Base-by-base conservation (phyloP, 371 early-diverging fungal species). In the Mortierella sp. region DNA sequence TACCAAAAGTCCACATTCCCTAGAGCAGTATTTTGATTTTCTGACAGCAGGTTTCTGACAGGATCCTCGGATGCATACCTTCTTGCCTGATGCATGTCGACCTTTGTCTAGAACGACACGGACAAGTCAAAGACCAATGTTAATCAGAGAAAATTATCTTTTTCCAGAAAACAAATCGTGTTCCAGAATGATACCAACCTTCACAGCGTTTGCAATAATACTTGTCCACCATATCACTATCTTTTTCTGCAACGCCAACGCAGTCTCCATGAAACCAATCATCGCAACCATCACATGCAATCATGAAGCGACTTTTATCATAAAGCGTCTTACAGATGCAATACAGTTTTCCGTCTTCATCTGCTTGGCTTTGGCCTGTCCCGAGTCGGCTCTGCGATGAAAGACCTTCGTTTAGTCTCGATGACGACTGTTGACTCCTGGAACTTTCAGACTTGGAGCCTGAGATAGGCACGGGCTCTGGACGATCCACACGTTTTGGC, bases 221-320 rank as follows among this genome's bases (percentile, higher is more conserved):
- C 58, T 86, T 83, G 67, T 89, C 90, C 47, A 92, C 84, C 71
- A 88, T 84, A 19, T 87, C 87, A 21, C 88, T 87, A 67, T 90
- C 89, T 40, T 85, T 83, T 67, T 90, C 88, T 43, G 84, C 85
- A 47, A 91, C 89, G 1, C 87, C 87, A 13, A 91, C 87, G 55
- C 92, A 91, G 63, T 89, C 90, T 21, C 91, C 92, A 68, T 91
- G 92, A 69, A 88, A 91, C 92, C 92, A 91, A 41, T 87, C 87
- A 66, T 89, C 89, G 64, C 92, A 91, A 7, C 84, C 83, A 65
- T 91, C 92, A 71, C 92, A 91, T 0, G 87, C 88, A 77, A 91
- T 90, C 90, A 90, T 90, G 60, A 91, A 91, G 16, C 87, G 77
- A 19, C 83, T 79, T 7, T 78, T 77, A 71, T 90, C 88, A 66